Evolutionary conservation across 148 eudicot species (phyloP), one percentile per base, ranked within the genome.

Genomic region (Arctostaphylos glauca): DNA sequence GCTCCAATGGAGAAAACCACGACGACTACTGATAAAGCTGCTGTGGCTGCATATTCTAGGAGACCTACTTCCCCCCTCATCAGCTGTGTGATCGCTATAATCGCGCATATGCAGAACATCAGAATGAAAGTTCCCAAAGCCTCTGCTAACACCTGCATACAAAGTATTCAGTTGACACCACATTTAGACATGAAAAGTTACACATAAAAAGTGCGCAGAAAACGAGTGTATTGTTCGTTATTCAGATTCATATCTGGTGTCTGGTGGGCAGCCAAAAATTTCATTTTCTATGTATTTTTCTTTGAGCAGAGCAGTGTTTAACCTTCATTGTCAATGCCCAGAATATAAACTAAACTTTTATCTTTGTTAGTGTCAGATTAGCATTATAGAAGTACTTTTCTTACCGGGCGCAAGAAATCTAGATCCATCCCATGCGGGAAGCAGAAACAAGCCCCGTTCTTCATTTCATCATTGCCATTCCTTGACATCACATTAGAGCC

Each of bases 51-150:
- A 74, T 92, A 96, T 82, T 91, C 95, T 48, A 90, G 56, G 18
- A 96, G 88, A 16, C 94, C 96, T 3, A 87, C 88, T 80, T 87
- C 78, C 5, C 85, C 87, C 23, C 88, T 87, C 89, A 89, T 74
- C 15, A 89, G 58, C 43, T 88, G 77, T 76, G 90, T 89, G 58
- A 87, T 92, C 47, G 93, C 98, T 18, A 89, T 77, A 54, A 94
- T 91, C 80, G 91, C 98, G 76, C 90, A 74, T 77, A 94, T 86
- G 82, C 94, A 86, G 83, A 91, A 94, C 88, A 94, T 77, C 81
- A 94, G 60, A 59, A 94, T 88, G 86, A 90, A 93, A 10, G 91
- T 89, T n/a, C 98, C 98, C 41, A 92, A 6, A 6, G 89, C 84
- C 83, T 94, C 98, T 84, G 94, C 96, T 74, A 85, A 10, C 19